Evolutionary conservation across 495 filamentous ascomycete species (phyloP).

Genomic region (Parathielavia hyrcaniae): DNA sequence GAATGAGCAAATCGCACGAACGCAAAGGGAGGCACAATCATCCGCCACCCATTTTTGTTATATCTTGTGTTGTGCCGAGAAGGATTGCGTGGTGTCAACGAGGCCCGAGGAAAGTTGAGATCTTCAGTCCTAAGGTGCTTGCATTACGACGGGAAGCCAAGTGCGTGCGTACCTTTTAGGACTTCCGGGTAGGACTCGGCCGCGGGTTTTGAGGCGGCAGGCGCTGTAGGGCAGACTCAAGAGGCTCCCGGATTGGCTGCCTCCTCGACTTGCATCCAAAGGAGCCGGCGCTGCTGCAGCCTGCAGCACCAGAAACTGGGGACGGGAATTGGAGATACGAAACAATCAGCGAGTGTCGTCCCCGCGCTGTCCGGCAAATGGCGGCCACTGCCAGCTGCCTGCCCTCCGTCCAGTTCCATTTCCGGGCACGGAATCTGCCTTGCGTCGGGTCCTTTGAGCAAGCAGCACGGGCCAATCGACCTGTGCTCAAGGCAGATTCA

Average conservation of each 20-base stretch:
- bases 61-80: constrained; percentile 13
- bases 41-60: constrained; percentile 38
- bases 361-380: constrained; percentile 4
- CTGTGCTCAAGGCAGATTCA: constrained; percentile 1
- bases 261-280: constrained; percentile 19
- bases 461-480: not conserved
- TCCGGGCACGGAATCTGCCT: constrained; percentile 13
- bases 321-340: not conserved
- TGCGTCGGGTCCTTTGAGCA: not conserved
- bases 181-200: constrained; percentile 27
- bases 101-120: constrained; percentile 14
- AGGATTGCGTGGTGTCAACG: constrained; percentile 11
- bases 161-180: constrained; percentile 13
- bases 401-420: constrained; percentile 5
- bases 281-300: not conserved
- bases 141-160: no score
- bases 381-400: constrained; percentile 11
- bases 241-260: constrained; percentile 25
- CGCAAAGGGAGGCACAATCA: constrained; percentile 19
- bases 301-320: not conserved
- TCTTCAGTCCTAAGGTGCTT: constrained; percentile 21
- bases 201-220: constrained; percentile 11
- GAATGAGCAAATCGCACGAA: constrained; percentile 15
- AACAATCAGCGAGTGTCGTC: not conserved
- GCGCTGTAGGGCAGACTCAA: constrained; percentile 18